phyloP scores from a whole-genome alignment of 2,329 filamentous ascomycete species.

The Scedosporium dehoogii region DNA sequence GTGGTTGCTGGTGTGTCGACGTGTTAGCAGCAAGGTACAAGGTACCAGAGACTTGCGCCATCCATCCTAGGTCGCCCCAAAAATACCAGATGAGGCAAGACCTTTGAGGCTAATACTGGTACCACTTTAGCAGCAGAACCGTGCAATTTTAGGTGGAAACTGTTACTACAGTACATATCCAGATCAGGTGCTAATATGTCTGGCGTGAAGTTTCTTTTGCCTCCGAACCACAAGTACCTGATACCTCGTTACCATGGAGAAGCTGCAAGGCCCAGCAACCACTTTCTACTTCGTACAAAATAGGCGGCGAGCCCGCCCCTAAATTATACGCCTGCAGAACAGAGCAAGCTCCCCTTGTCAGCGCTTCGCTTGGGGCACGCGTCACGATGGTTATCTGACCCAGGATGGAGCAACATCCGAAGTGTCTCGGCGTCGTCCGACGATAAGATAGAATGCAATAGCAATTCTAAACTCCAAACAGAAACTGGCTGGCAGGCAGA shows the following conservation, averaged over 20 bases:
- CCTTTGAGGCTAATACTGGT: neutral
- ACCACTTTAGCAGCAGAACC: neutral
- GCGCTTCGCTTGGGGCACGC: neutral
- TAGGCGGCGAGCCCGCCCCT: neutral
- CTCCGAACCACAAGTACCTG: neutral
- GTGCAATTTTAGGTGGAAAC: neutral
- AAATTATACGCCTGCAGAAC: neutral
- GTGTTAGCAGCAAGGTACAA: constrained; percentile 1
- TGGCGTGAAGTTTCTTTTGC: neutral
- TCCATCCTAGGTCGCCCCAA: neutral
- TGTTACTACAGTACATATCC: neutral
- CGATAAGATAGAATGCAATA: neutral
- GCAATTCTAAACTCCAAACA: neutral
- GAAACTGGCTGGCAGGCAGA: neutral
- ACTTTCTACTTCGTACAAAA: neutral
- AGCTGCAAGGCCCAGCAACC: neutral
- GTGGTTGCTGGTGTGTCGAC: neutral
- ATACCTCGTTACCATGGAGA: neutral
- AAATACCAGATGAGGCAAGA: neutral
- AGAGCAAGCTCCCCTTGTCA: neutral
- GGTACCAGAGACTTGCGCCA: neutral
- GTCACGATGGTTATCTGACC: neutral
- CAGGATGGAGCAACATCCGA: neutral
- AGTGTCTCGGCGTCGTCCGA: neutral
- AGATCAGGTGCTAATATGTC: neutral